Evolutionary conservation across 768 basidiomycete species (phyloP), one percentile per base, ranked within the genome.

Genomic region (Boletus subparvulus): DNA sequence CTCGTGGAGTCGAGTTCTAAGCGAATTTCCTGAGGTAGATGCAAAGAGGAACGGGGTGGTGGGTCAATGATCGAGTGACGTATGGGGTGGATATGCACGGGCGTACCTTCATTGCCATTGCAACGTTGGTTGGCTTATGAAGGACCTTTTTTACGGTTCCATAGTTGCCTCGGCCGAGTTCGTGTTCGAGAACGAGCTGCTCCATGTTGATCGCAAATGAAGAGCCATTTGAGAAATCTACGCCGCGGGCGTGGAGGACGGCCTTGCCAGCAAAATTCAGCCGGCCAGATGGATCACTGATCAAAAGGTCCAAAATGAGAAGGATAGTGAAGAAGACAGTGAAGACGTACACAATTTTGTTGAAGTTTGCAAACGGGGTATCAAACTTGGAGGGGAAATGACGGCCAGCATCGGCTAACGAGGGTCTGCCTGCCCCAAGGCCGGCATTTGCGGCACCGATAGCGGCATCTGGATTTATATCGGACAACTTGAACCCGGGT

Each of bases 51-150:
- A 50, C 35, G 32, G 28, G 50, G 37, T 33, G 40, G 17, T 47
- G 59, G 12, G 24, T 50, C 7, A 58, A 39, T 37, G 45, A 36
- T 21, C 21, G 32, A n/a, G 56, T 56, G 59, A 65, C 59, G 49
- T 53, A 41, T 56, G 21, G 52, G 46, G 56, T 28, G 21, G 41
- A 51, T 11, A 43, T 6, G 24, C 2, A 14, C 37, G 17, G 11
- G 67, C 78, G 48, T 50, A 95, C 96, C 87, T 99, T 99, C 94
- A 98, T 96, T 13, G 96, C 96, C 95, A 99, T 98, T 56, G 83
- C 83, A 44, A 98, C 93, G 52, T 94, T 95, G 10, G 93, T 98
- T 5, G 95, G 95, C 58, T 83, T 90, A 69, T 98, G 96, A 36
- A 93, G 77, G 1, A 98, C 96, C 71, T 90, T 92, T 78, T 95